A percentile compares a stretch with the other conserved stretches of the same genome.
Conservation (phyloP, 768 basidiomycete genomes). For the Phaeotremella fagi region DNA sequence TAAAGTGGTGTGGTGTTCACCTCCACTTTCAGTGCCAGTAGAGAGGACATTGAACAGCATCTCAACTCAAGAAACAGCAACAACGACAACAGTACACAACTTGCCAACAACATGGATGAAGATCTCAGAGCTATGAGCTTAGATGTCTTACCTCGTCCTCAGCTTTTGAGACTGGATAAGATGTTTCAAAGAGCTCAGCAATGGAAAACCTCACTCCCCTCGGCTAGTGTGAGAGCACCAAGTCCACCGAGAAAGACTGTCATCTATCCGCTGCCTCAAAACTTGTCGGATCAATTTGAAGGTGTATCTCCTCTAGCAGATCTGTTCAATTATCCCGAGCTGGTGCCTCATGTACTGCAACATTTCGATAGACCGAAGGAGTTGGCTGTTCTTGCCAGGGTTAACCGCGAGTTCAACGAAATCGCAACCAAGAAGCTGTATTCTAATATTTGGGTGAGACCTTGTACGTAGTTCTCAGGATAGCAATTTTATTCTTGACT, state of each 20-base stretch:
- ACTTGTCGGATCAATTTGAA: not conserved
- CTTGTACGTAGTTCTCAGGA: conserved; percentile 34
- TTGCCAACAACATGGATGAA: conserved; percentile 11
- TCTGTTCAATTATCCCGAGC: conserved; percentile 33
- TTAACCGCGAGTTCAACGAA: conserved; percentile 20
- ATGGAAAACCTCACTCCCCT: conserved; percentile 16
- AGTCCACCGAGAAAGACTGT: conserved; percentile 16
- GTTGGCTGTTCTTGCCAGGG: conserved; percentile 23
- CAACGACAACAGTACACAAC: not conserved
- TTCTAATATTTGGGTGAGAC: conserved; percentile 36
- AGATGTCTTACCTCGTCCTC: conserved; percentile 19
- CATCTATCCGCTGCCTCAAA: conserved; percentile 28
- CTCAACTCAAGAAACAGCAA: too few relatives aligned
- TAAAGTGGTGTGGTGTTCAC: too few relatives aligned
- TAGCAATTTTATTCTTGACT: too few relatives aligned
- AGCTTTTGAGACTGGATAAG: conserved; percentile 31
- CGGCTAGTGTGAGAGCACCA: conserved; percentile 16
- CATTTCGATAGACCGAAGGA: conserved; percentile 36
- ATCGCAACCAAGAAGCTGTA: conserved; percentile 29
- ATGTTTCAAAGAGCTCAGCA: conserved; percentile 29
- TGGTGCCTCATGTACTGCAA: conserved; percentile 27
- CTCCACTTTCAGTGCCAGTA: not conserved
- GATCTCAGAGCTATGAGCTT: conserved; percentile 27
- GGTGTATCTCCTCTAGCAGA: conserved; percentile 21
- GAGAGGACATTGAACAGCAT: too few relatives aligned